Conservation (phyloP, 2,329 filamentous ascomycete genomes). For the Aspergillus sojae region DNA sequence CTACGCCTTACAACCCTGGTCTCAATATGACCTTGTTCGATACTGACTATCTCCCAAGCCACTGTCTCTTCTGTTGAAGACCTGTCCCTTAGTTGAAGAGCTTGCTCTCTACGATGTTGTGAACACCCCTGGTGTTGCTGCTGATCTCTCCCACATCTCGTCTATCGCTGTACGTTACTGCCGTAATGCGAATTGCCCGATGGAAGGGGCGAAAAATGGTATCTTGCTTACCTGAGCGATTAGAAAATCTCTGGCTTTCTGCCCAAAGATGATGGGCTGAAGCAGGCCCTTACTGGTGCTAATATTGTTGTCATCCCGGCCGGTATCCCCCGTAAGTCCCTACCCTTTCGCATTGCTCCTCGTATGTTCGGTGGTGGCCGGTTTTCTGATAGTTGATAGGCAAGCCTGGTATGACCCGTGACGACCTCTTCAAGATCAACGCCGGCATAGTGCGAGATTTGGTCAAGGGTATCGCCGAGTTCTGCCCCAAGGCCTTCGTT, state of each 20-base stretch:
- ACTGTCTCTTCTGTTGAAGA: slow-evolving; percentile 94
- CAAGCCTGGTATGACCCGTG: slow-evolving; percentile 99
- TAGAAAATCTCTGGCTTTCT: slow-evolving; percentile 88
- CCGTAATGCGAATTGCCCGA: background rate
- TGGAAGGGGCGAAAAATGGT: background rate
- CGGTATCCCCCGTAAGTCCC: slow-evolving; percentile 85
- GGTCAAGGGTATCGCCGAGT: slow-evolving; percentile 83
- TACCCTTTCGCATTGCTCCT: background rate
- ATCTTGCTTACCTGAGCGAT: slow-evolving; percentile 31
- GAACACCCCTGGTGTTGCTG: slow-evolving; percentile 93
- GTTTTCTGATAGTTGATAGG: slow-evolving; percentile 56
- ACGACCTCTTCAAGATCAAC: slow-evolving; percentile 99
- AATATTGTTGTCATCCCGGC: slow-evolving; percentile 97
- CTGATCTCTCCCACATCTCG: slow-evolving; percentile 97
- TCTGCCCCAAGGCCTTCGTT: slow-evolving; percentile 89
- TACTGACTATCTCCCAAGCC: slow-evolving; percentile 60
- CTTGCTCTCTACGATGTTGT: slow-evolving; percentile 99
- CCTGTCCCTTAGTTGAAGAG: slow-evolving; percentile 82
- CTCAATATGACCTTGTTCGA: background rate
- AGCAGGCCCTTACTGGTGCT: slow-evolving; percentile 85
- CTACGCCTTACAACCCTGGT: slow-evolving; percentile 27
- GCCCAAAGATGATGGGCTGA: slow-evolving; percentile 80
- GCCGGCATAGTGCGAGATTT: slow-evolving; percentile 95
- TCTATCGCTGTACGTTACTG: slow-evolving; percentile 71
- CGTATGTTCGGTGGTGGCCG: background rate